Evolutionary conservation across 176 grass and related monocot genomes (phyloP), one percentile per base, ranked within the genome.

Genomic region (Eleusine indica): DNA sequence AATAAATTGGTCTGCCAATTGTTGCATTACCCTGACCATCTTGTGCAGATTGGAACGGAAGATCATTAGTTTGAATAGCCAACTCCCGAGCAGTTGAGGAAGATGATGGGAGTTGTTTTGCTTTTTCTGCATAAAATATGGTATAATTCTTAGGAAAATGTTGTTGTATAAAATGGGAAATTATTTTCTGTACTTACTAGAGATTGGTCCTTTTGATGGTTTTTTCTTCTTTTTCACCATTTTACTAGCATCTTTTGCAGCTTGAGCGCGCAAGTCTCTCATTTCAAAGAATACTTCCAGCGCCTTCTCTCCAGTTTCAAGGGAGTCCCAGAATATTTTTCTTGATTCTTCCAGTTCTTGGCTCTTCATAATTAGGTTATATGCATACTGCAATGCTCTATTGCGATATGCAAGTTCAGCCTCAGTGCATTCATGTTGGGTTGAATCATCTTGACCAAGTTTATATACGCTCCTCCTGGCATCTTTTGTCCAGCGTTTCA

Each of bases 401-500:
- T 93, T 91, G 46, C 73, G 87, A 84, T 93, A 96, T 9, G 77
- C 88, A 73, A 93, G 91, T 74, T 96, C 94, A 79, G 84, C 91
- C 73, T 93, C 94, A 40, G 88, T 91, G 81, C 86, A 90, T 65
- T 91, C 91, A 18, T 83, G 83, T 80, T 93, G 90, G 37, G 73
- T 77, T 80, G 88, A 80, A 87, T 88, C 90, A 41, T 95, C 93
- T 87, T 96, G 86, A 89, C 73, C 38, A 61, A 87, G 62, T 82
- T 83, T 91, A 82, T 89, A 91, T 73, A 89, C 82, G 29, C 86
- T 91, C 91, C 82, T 91, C 76, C 84, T 89, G 52, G 94, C 88
- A 89, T 96, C 94, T 84, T 96, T 96, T 29, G 91, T 96, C 94
- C 91, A 93, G 9, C 91, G 89, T 75, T 93, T 93, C 73, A 87